phyloP scores from a whole-genome alignment of 306 rosid species.

The Herpetospermum pedunculosum region DNA sequence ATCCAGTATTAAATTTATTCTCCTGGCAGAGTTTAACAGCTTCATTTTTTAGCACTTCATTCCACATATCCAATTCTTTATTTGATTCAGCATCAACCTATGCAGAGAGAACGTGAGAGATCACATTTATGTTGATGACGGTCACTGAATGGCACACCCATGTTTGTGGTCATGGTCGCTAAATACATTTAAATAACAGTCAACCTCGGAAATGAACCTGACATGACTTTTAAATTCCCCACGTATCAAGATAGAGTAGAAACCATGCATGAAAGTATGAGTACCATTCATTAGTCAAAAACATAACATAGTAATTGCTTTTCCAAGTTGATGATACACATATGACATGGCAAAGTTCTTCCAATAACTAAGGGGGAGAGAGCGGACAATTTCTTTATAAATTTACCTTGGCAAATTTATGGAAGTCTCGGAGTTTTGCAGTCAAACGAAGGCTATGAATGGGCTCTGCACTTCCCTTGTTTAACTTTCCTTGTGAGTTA shows the following conservation, averaged over 20 bases:
- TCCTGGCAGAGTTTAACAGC: slow-evolving; percentile 80
- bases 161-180: background rate
- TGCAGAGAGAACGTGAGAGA: background rate
- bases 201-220: background rate
- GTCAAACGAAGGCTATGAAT: slow-evolving; percentile 72
- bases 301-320: background rate
- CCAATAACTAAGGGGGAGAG: background rate
- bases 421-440: slow-evolving; percentile 79
- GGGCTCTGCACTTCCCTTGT: slow-evolving; percentile 68
- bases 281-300: background rate
- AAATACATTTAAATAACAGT: background rate
- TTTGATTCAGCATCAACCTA: slow-evolving; percentile 82
- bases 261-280: background rate
- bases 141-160: background rate
- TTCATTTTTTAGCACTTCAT: slow-evolving; percentile 86
- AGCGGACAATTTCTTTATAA: background rate
- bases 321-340: background rate
- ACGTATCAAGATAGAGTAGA: background rate
- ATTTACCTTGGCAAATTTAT: slow-evolving; percentile 74
- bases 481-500: slow-evolving; percentile 53
- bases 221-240: background rate
- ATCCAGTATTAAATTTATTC: slow-evolving; percentile 82
- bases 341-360: background rate
- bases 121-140: background rate
- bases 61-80: slow-evolving; percentile 95